Conservation (phyloP, 225 moss, liverwort and hornwort species). For the Takakia lepidozioides region DNA sequence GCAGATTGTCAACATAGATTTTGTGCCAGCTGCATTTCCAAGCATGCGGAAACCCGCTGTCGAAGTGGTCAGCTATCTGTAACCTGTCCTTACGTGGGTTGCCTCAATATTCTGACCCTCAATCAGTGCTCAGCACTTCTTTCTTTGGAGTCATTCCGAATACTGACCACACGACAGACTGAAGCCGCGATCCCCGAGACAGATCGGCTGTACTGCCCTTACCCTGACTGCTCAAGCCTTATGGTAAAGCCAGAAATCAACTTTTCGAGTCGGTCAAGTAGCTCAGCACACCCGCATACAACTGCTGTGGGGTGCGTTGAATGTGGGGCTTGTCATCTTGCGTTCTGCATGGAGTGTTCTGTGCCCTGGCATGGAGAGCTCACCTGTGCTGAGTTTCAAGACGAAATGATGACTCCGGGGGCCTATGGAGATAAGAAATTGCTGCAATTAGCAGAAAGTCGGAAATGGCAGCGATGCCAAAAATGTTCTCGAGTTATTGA, state of each 20-base stretch:
- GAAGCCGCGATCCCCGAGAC: constrained; percentile 7
- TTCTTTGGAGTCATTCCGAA: neutral
- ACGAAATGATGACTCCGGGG: too few relatives aligned
- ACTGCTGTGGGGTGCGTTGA: constrained; percentile 3
- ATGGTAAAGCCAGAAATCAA: constrained; percentile 2
- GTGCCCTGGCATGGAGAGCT: constrained; percentile 9
- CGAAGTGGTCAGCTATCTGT: neutral
- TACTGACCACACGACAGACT: neutral
- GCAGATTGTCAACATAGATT: constrained; percentile 2
- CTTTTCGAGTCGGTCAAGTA: neutral
- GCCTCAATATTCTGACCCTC: neutral
- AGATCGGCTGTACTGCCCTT: constrained; percentile 10
- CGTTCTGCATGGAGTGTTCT: constrained; percentile 4
- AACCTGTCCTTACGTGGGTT: constrained; percentile 2
- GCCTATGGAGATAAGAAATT: neutral
- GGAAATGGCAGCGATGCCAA: constrained; percentile 7
- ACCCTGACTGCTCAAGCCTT: constrained; percentile 8
- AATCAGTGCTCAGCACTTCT: neutral
- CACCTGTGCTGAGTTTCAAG: constrained; percentile 4
- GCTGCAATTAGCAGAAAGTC: neutral
- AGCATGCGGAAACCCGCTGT: neutral
- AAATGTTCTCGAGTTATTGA: constrained; percentile 4
- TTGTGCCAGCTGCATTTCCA: neutral
- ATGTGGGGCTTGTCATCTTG: constrained; percentile 4
- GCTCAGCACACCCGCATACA: neutral